Evolutionary conservation across 805 yeast genomes (phyloP), one percentile per base, ranked within the genome.

Genomic region (Candida vaughaniae): DNA sequence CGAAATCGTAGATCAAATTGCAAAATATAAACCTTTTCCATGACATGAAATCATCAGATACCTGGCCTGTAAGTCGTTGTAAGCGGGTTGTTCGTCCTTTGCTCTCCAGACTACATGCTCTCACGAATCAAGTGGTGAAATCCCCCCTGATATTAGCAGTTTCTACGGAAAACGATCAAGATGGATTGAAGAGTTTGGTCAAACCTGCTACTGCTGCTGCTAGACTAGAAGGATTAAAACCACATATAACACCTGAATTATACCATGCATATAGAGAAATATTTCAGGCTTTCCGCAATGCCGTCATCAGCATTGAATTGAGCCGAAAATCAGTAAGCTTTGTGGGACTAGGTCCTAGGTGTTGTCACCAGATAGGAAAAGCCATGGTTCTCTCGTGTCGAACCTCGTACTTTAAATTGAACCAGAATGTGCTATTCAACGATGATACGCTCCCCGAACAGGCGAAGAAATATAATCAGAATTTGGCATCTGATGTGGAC

Each of bases 61-160:
- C 35, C 8, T 31, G 40, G 32, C 26, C 19, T 10, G 26, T 35
- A 6, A 22, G 30, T 16, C 52, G 56, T 32, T 62, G 65, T 47
- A 63, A 61, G 42, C 47, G 71, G 27, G 43, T 60, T 2, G 52
- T 58, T 6, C 54, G 73, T 11, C 73, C 73, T 16, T 49, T 67
- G 14, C 41, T 63, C 4, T 48, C 69, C 19, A 64, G 63, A 39
- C 52, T 65, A 28, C 70, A 64, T 41, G 42, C 52, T 3, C 52
- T 67, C 26, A 58, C 61, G 17, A 63, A 61, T 30, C 33, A 52
- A 14, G 47, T 46, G 27, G 33, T 41, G 6, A 60, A 62, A 39
- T 50, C 53, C 34, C 67, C 71, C 4, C 11, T 14, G 8, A 22
- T 42, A 14, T 17, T 30, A 3, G 35, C 17, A 22, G 29, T 25